These are phyloP conservation scores for Metarhizium humberi DNA, from an alignment of 2,329 filamentous ascomycete genomes.

Conservation along the genomic window DNA sequence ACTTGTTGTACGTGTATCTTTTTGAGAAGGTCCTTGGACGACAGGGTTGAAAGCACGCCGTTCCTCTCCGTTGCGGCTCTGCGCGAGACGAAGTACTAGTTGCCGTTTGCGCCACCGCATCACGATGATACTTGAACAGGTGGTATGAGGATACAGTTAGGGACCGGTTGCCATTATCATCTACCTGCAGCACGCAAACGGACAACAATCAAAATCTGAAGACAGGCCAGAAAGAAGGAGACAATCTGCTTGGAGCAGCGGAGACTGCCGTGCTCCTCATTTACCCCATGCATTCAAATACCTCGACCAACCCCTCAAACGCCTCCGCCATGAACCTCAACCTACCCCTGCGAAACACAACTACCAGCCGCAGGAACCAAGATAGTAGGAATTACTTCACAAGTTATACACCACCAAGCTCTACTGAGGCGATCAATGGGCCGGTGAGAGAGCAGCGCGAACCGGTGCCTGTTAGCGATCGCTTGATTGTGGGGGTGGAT, in stretches of 20 bases:
- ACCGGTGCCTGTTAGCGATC: slow-evolving; percentile 44
- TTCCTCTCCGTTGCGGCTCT: not conserved
- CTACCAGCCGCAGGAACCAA: slow-evolving; percentile 38
- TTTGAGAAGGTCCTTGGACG: not conserved
- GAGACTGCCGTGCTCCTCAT: not conserved
- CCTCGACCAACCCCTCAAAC: slow-evolving; percentile 5
- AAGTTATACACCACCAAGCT: slow-evolving; percentile 43
- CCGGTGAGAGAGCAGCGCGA: slow-evolving; percentile 48
- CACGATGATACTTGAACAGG: not conserved
- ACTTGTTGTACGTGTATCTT: not conserved
- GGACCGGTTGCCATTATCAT: not conserved
- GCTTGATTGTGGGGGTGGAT: slow-evolving; percentile 69
- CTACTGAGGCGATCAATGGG: slow-evolving; percentile 54
- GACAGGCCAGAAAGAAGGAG: not conserved
- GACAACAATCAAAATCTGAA: not conserved
- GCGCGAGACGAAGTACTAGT: not conserved
- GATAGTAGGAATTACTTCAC: slow-evolving; percentile 49
- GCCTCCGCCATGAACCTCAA: slow-evolving; percentile 36
- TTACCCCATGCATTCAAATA: not conserved
- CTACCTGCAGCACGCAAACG: not conserved
- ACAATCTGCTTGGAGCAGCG: not conserved
- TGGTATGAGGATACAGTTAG: not conserved
- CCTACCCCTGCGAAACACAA: slow-evolving; percentile 37
- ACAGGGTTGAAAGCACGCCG: not conserved
- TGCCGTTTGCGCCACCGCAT: not conserved